Evolutionary conservation across 169 alveolate species (phyloP).

Genomic region (Theileria annulata): DNA sequence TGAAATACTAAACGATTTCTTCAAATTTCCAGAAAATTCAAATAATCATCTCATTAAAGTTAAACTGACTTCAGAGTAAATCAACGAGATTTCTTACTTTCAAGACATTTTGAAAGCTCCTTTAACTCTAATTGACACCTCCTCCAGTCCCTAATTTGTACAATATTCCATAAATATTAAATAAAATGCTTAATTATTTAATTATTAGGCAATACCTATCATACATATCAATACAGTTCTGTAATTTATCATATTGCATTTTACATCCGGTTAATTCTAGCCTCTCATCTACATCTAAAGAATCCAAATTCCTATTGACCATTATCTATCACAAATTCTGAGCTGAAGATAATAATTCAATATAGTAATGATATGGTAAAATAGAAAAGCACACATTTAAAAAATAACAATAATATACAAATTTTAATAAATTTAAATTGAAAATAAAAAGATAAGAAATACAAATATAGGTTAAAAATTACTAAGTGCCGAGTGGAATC

Average conservation of each 20-base stretch:
- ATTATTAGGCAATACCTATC: slow-evolving; percentile 55
- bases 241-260: slow-evolving; percentile 54
- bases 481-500: slow-evolving; percentile 12
- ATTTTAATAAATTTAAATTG: slow-evolving; percentile 23
- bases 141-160: slow-evolving; percentile 61
- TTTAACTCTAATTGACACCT: slow-evolving; percentile 67
- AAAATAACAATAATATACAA: neutral
- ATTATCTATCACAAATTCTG: neutral
- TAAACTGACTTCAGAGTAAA: slow-evolving; percentile 7
- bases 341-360: too few species aligned
- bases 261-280: slow-evolving; percentile 67
- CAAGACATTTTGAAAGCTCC: slow-evolving; percentile 37
- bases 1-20: slow-evolving; percentile 40
- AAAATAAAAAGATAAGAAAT: slow-evolving; percentile 30
- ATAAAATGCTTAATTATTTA: neutral
- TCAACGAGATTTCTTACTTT: neutral
- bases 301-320: neutral
- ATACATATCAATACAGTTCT: slow-evolving; percentile 63
- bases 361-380: too few species aligned
- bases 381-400: too few species aligned
- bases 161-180: neutral
- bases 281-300: slow-evolving; percentile 64
- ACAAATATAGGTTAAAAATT: slow-evolving; percentile 12
- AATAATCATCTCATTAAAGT: slow-evolving; percentile 52
- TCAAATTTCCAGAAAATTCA: slow-evolving; percentile 37